phyloP scores from a whole-genome alignment of 2,329 filamentous ascomycete genomes.

The Hyphodiscus sp. region DNA sequence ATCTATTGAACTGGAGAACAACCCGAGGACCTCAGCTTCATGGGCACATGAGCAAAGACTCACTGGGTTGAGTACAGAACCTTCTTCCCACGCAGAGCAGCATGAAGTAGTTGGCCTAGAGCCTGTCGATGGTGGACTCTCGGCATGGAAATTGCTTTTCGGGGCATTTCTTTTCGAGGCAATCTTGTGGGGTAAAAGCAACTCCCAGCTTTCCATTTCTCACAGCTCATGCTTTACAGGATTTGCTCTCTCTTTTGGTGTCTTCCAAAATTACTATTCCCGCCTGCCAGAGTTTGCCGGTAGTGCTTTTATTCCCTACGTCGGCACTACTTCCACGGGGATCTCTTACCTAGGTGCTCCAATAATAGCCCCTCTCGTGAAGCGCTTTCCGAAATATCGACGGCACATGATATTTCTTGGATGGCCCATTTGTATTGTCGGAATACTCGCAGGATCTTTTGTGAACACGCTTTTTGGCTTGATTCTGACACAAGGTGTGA shows the following conservation, averaged over 20 bases:
- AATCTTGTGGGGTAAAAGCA: conserved; percentile 43
- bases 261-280: conserved; percentile 66
- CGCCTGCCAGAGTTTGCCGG: conserved; percentile 49
- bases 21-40: too few species aligned
- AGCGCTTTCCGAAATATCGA: conserved; percentile 31
- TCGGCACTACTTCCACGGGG: conserved; percentile 47
- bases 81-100: too few species aligned
- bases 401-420: conserved; percentile 33
- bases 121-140: conserved; percentile 27
- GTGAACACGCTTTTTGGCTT: conserved; percentile 46
- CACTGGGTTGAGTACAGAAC: too few species aligned
- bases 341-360: conserved; percentile 32
- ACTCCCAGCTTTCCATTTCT: conserved; percentile 23
- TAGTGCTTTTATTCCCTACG: conserved; percentile 47
- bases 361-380: conserved; percentile 28
- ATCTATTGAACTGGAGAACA: too few species aligned
- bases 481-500: conserved; percentile 53
- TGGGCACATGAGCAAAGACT: too few species aligned
- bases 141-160: conserved; percentile 40
- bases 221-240: conserved; percentile 35
- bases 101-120: not conserved
- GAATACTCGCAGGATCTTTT: conserved; percentile 42
- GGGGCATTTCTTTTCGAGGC: conserved; percentile 46
- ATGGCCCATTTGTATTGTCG: conserved; percentile 35
- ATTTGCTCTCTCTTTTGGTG: conserved; percentile 61